phyloP scores from a whole-genome alignment of 108 stramenopile genomes.

The Phaeodactylum tricornutum region DNA sequence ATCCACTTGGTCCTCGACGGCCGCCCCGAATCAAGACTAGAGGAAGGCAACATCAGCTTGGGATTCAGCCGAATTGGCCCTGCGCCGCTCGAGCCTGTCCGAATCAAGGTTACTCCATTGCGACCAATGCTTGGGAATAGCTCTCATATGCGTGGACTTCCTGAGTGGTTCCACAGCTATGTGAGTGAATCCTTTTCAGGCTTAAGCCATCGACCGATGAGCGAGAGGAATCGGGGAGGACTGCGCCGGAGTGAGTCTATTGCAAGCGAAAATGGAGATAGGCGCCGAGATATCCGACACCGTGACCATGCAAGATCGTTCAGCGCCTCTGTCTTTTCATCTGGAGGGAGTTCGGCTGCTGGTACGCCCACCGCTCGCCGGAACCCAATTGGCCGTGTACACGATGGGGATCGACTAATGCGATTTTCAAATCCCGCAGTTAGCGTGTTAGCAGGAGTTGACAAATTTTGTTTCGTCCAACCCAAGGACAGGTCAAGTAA shows the following conservation, averaged over 20 bases:
- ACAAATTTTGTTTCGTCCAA: conserved; percentile 77
- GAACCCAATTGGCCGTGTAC: background rate
- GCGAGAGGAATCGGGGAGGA: background rate
- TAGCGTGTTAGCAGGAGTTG: conserved; percentile 56
- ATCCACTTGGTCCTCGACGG: conserved; percentile 83
- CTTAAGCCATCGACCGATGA: background rate
- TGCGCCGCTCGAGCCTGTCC: conserved; percentile 59
- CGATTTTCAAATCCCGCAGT: conserved; percentile 3
- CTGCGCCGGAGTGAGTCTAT: background rate
- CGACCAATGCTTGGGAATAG: conserved; percentile 49
- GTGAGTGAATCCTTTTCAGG: conserved; percentile 14
- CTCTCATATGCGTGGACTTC: conserved; percentile 50
- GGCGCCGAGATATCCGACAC: no score
- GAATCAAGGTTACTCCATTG: conserved; percentile 79
- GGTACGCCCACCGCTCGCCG: no score
- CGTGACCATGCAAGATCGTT: conserved; percentile 25
- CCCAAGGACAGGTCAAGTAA: conserved; percentile 52
- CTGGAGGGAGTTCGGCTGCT: conserved; percentile 5
- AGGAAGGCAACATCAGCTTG: conserved; percentile 12
- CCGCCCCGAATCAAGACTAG: conserved; percentile 26
- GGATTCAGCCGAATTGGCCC: conserved; percentile 42
- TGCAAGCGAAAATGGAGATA: conserved; percentile 2
- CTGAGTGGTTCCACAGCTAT: conserved; percentile 57
- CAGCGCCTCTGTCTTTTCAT: conserved; percentile 25
- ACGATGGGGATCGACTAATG: background rate